These are phyloP conservation scores for Colletotrichum liaoningense DNA, from an alignment of 2,329 filamentous ascomycete genomes.

Conservation along the genomic window DNA sequence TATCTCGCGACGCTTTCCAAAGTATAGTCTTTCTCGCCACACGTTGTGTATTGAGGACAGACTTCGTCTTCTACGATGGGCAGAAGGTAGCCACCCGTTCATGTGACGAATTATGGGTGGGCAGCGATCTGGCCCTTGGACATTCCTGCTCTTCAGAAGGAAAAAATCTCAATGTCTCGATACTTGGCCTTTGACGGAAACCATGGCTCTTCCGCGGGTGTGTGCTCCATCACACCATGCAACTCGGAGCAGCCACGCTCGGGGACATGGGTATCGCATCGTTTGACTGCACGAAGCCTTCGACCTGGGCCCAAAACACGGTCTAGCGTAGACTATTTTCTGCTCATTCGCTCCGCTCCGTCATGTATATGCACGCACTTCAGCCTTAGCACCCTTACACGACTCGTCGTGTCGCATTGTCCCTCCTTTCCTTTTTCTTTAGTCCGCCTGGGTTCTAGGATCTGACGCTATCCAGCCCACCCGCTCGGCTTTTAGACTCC, in stretches of 20 bases:
- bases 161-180: not conserved
- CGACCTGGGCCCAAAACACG: slow-evolving; percentile 19
- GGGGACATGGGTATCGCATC: slow-evolving; percentile 1
- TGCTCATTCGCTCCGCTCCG: slow-evolving; percentile 11
- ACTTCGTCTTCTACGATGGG: not conserved
- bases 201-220: not conserved
- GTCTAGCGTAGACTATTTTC: slow-evolving; percentile 21
- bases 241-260: slow-evolving; percentile 31
- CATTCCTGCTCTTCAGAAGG: not conserved
- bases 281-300: slow-evolving; percentile 27
- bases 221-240: slow-evolving; percentile 11
- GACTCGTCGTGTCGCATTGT: slow-evolving; percentile 31
- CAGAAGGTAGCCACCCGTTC: not conserved
- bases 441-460: slow-evolving; percentile 5
- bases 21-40: too few relatives aligned
- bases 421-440: slow-evolving; percentile 29
- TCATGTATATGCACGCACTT: slow-evolving; percentile 21
- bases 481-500: slow-evolving; percentile 26
- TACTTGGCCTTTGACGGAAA: not conserved
- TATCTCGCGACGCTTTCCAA: too few relatives aligned
- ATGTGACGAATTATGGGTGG: not conserved
- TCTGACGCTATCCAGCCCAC: slow-evolving; percentile 15
- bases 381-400: slow-evolving; percentile 32
- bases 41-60: not conserved
- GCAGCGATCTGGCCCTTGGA: not conserved